A percentile compares a stretch with the other conserved stretches of the same genome.
phyloP scores from a whole-genome alignment of 495 filamentous ascomycete genomes.

The Lasiosphaeria hispida region DNA sequence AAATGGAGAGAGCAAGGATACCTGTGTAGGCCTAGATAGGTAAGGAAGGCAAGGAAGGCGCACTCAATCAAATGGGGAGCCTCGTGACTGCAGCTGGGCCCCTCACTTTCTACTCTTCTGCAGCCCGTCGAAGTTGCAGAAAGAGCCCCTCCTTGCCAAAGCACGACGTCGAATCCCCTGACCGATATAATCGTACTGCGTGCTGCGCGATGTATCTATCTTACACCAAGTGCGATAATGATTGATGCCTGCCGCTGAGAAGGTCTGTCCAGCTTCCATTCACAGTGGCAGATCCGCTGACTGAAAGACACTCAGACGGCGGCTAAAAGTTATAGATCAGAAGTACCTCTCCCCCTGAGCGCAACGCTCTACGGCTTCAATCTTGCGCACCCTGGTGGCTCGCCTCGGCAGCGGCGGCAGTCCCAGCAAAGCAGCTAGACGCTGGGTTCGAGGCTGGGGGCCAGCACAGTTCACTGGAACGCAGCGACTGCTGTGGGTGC shows the following conservation, averaged over 20 bases:
- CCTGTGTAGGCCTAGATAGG: too few relatives aligned
- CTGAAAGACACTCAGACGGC: too few relatives aligned
- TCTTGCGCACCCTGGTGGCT: too few relatives aligned
- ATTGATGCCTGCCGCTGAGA: too few relatives aligned
- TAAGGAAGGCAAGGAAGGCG: not conserved
- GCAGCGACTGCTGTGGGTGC: conserved; percentile 2
- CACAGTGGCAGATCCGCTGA: too few relatives aligned
- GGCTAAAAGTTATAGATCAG: too few relatives aligned
- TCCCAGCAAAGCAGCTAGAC: too few relatives aligned
- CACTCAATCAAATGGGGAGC: conserved; percentile 2
- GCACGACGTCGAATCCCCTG: not conserved
- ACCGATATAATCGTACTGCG: not conserved
- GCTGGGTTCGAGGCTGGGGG: too few relatives aligned
- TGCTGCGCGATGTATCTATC: not conserved
- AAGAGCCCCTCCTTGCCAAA: conserved; percentile 4
- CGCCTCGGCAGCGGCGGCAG: too few relatives aligned
- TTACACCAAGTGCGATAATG: conserved; percentile 2
- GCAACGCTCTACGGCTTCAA: too few relatives aligned
- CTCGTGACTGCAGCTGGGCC: conserved; percentile 9
- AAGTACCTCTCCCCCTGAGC: too few relatives aligned
- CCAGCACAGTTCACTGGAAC: not conserved
- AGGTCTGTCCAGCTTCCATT: too few relatives aligned
- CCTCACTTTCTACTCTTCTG: conserved; percentile 5
- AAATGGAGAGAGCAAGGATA: not conserved
- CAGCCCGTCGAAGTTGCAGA: not conserved